These are phyloP conservation scores for Cyathus striatus DNA, from an alignment of 768 basidiomycete genomes.

Conservation along the genomic window DNA sequence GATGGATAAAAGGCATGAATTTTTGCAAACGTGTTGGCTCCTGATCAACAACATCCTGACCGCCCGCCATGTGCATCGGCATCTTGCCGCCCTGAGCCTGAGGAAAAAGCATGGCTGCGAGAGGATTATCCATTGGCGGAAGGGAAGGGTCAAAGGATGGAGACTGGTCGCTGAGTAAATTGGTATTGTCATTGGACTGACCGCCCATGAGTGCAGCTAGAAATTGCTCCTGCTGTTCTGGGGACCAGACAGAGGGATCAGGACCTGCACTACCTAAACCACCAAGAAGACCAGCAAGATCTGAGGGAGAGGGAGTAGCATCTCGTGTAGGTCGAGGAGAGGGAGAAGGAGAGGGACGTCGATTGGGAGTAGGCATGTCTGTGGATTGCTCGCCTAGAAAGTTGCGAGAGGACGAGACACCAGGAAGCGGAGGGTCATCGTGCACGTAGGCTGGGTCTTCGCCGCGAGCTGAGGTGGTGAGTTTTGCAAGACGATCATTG, in stretches of 20 bases:
- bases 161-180: conserved; percentile 14
- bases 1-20: conserved; percentile 60
- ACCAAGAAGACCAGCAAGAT: conserved; percentile 15
- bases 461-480: conserved; percentile 69
- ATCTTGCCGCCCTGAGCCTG: conserved; percentile 3
- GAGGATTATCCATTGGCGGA: conserved; percentile 35
- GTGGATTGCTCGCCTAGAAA: conserved; percentile 43
- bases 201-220: conserved; percentile 57
- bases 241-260: conserved; percentile 59
- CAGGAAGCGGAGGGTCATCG: conserved; percentile 14
- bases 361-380: conserved; percentile 32
- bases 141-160: conserved; percentile 19
- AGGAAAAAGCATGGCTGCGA: conserved; percentile 40
- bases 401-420: conserved; percentile 12
- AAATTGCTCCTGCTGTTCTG: conserved; percentile 65
- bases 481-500: conserved; percentile 69
- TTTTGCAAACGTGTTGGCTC: conserved; percentile 50
- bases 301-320: conserved; percentile 9
- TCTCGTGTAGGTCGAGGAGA: conserved; percentile 10
- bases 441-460: conserved; percentile 58
- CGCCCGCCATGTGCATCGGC: conserved; percentile 6
- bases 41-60: too few relatives aligned
- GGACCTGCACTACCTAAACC: conserved; percentile 18
- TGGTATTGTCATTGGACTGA: conserved; percentile 6
- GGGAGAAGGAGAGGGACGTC: conserved; percentile 20